A percentile compares a stretch with the other conserved stretches of the same genome.
Evolutionary conservation across 1,139 yeast species (phyloP).

Genomic region (Lodderomyces beijingensis): DNA sequence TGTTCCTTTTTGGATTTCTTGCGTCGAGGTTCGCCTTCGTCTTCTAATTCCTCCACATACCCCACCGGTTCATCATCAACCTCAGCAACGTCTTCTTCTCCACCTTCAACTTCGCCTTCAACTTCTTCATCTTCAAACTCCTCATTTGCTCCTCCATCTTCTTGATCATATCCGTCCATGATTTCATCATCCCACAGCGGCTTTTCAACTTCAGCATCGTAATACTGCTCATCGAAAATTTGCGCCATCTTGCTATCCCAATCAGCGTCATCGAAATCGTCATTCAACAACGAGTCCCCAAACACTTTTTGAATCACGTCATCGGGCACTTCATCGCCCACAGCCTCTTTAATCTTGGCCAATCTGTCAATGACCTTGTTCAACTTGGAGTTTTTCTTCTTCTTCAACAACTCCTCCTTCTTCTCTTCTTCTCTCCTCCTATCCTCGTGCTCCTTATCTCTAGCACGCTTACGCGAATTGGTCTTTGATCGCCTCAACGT

Average conservation of each 20-base stretch:
- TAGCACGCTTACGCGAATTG: conserved; percentile 72
- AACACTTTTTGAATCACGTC: conserved; percentile 60
- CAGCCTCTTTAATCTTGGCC: conserved; percentile 72
- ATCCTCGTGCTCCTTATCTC: conserved; percentile 65
- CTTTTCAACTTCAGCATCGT: conserved; percentile 49
- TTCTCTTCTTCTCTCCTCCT: conserved; percentile 50
- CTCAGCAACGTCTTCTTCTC: conserved; percentile 28
- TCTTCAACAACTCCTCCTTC: conserved; percentile 59
- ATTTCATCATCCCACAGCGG: conserved; percentile 36
- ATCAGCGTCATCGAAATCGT: conserved; percentile 84
- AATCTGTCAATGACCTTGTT: conserved; percentile 76
- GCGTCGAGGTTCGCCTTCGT: conserved; percentile 25
- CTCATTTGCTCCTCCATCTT: conserved; percentile 18
- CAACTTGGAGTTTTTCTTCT: conserved; percentile 71
- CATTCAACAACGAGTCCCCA: conserved; percentile 72
- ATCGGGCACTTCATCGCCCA: conserved; percentile 71
- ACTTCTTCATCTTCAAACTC: conserved; percentile 25
- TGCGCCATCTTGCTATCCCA: conserved; percentile 90
- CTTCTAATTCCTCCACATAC: conserved; percentile 25
- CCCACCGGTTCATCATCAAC: conserved; percentile 32
- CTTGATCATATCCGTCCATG: conserved; percentile 32
- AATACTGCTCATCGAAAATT: conserved; percentile 79
- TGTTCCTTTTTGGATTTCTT: conserved; percentile 48
- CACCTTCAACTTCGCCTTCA: conserved; percentile 28
- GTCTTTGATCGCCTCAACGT: conserved; percentile 80